These are phyloP conservation scores for Acer saccharum DNA, from an alignment of 345 rosid genomes.

Conservation along the genomic window DNA sequence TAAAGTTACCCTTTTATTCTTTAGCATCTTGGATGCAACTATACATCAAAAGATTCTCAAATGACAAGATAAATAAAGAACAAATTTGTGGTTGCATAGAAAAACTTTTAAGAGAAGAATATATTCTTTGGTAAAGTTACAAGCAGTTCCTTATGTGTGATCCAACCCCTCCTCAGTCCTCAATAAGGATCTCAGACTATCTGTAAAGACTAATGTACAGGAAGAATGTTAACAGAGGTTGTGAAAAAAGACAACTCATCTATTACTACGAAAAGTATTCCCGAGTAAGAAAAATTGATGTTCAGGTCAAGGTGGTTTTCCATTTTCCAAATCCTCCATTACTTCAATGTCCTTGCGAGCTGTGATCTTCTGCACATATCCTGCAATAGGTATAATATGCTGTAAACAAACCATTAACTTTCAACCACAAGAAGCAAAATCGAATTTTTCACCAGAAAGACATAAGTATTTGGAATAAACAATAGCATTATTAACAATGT, in stretches of 20 bases:
- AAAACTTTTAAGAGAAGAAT: constrained; percentile 26
- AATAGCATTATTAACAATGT: neutral
- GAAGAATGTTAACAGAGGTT: constrained; percentile 8
- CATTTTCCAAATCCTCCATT: constrained; percentile 85
- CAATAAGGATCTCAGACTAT: neutral
- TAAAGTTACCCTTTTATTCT: constrained; percentile 22
- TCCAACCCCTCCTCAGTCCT: constrained; percentile 3
- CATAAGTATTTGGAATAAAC: neutral
- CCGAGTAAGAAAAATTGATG: neutral
- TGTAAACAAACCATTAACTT: neutral
- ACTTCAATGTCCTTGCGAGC: constrained; percentile 77
- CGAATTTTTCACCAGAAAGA: neutral
- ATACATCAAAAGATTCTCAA: constrained; percentile 26
- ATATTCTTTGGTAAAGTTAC: constrained; percentile 32
- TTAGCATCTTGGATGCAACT: constrained; percentile 7
- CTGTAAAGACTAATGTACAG: constrained; percentile 7
- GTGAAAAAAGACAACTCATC: constrained; percentile 23
- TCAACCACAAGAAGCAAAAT: neutral
- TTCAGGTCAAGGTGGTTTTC: constrained; percentile 57
- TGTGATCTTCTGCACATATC: constrained; percentile 93
- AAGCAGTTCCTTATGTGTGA: constrained; percentile 27
- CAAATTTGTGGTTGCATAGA: constrained; percentile 6
- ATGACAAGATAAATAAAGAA: constrained; percentile 11
- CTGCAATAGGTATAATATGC: constrained; percentile 41
- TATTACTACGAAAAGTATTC: constrained; percentile 12